phyloP scores from a whole-genome alignment of 495 filamentous ascomycete genomes.

The Parachaetomium inaequale region DNA sequence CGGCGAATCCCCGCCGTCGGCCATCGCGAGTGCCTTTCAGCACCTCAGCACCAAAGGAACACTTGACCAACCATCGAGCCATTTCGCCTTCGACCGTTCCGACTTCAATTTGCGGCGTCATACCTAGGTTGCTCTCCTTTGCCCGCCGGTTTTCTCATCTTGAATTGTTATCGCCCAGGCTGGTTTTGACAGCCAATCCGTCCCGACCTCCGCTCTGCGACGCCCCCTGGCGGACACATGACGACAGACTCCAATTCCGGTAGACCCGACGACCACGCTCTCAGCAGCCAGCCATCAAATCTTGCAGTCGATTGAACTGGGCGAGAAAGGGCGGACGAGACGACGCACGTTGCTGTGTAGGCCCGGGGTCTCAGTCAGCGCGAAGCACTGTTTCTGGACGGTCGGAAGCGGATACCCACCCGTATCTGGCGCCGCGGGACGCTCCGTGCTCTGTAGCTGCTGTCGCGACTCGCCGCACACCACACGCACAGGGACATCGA shows the following conservation, averaged over 20 bases:
- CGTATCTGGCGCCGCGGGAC: background rate
- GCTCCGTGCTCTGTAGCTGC: background rate
- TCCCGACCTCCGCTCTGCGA: background rate
- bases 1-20: background rate
- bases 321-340: background rate
- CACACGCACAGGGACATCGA: background rate
- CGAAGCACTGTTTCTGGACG: conserved; percentile 7
- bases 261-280: conserved; percentile 7
- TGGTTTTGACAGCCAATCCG: conserved; percentile 2
- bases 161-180: background rate
- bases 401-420: conserved; percentile 9
- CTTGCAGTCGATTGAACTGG: background rate
- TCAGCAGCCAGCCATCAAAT: background rate
- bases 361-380: background rate
- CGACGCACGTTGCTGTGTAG: background rate
- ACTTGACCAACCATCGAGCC: background rate
- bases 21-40: background rate
- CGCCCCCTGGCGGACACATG: background rate
- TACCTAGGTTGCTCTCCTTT: background rate
- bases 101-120: background rate
- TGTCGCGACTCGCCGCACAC: background rate
- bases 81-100: background rate
- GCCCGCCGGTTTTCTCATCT: background rate
- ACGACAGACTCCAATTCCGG: conserved; percentile 4
- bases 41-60: background rate